phyloP scores from a whole-genome alignment of 345 rosid species.

The Citrus mangshanensis region DNA sequence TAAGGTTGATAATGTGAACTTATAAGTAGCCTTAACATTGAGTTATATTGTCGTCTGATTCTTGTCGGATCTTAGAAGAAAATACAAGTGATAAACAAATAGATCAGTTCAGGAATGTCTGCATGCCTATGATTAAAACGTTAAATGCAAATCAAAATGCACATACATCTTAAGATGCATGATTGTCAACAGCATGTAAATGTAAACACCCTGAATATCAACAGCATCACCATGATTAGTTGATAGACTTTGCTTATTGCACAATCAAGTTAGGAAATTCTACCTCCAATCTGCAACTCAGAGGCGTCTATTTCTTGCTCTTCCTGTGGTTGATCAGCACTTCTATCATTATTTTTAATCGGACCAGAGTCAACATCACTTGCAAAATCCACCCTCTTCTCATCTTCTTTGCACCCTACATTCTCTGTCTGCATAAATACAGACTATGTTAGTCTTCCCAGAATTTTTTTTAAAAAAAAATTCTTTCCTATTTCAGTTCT shows the following conservation, averaged over 20 bases:
- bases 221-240: background rate
- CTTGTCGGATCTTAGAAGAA: background rate
- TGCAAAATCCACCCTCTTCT: slow-evolving; percentile 20
- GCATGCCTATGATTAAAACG: background rate
- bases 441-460: background rate
- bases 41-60: background rate
- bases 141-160: background rate
- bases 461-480: too few relatives aligned
- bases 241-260: background rate
- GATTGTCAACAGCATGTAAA: background rate
- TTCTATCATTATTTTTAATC: slow-evolving; percentile 7
- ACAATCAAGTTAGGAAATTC: background rate
- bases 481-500: background rate
- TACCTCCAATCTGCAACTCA: slow-evolving; percentile 52
- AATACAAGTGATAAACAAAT: background rate
- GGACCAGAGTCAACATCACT: slow-evolving; percentile 16
- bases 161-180: background rate
- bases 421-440: slow-evolving; percentile 41
- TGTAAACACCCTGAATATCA: background rate
- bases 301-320: slow-evolving; percentile 33
- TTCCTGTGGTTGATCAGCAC: slow-evolving; percentile 23
- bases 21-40: background rate
- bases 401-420: slow-evolving; percentile 34
- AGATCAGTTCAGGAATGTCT: background rate
- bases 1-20: background rate